Base-by-base conservation (phyloP, 768 basidiomycete species). In the Termitomyces eurrhizus region DNA sequence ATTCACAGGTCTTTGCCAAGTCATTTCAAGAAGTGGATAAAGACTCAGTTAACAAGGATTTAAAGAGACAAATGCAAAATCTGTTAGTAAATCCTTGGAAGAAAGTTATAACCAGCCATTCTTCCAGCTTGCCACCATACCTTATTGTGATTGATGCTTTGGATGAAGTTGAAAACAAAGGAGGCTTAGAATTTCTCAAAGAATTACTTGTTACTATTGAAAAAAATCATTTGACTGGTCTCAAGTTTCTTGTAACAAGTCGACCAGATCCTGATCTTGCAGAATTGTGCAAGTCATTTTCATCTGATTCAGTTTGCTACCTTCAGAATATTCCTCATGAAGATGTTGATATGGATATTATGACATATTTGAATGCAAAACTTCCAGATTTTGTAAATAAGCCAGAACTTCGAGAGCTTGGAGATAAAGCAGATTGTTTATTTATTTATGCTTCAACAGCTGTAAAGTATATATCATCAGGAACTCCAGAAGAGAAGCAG, bases 291-390 rank as follows among this genome's bases (percentile, higher is more conserved):
- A 48, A 41, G 14, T 57, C 60, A 24, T 66, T 67, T 14, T 26
- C 65, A 26, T 39, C 49, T 18, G 64, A 65, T 16, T 63, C 67
- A 7, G 65, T 70, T 57, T 58, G 49, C n/a, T 26, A 51, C 12
- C 58, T 66, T n/a, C 45, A 62, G 13, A 51, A 50, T 32, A 45
- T 67, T 0, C 12, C 56, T 56, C 13, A 52, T 9, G 51, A 52
- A 4, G 33, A 52, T 8, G 51, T 21, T 52, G 35, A 52, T 32
- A 24, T 21, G 21, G 51, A 52, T n/a, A 21, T 21, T 21, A 21
- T 21, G 21, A 21, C 1, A 21, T 21, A 21, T 21, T 21, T 21
- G 1, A 21, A 21, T 21, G 21, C 21, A 21, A 21, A 21, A 21
- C 21, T 21, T 21, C 21, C 21, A 21, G 21, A 21, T 21, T 21